phyloP scores from a whole-genome alignment of 139 green algal genomes.

The Trebouxia sp. region DNA sequence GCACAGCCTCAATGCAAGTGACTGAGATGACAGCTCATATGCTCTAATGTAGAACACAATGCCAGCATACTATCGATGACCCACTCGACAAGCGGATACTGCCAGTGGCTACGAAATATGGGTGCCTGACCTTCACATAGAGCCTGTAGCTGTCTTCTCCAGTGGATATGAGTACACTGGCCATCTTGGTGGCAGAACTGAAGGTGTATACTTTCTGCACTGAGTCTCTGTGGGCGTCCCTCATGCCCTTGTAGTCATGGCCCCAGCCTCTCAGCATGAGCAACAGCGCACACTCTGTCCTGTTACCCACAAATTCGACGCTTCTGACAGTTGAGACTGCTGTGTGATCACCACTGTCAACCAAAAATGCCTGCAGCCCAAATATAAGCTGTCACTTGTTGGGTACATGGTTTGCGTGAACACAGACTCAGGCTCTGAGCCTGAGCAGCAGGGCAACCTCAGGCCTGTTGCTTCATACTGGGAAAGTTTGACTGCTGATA shows the following conservation, averaged over 20 bases:
- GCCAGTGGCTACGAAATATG: no score
- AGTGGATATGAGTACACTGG: constrained; percentile 62
- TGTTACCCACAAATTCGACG: constrained; percentile 87
- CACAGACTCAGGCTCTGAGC: no score
- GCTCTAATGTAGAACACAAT: no score
- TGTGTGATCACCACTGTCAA: constrained; percentile 47
- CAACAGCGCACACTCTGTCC: constrained; percentile 94
- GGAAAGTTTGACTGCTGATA: background rate
- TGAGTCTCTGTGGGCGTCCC: constrained; percentile 33
- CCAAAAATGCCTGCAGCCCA: constrained; percentile 73
- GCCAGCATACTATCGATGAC: no score
- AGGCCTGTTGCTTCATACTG: background rate
- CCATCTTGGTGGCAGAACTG: constrained; percentile 89
- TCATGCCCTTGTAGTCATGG: constrained; percentile 33
- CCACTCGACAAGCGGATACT: no score
- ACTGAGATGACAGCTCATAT: no score
- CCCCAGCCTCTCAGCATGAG: constrained; percentile 76
- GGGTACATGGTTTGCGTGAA: no score
- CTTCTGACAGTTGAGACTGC: background rate
- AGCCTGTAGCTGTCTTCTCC: constrained; percentile 62
- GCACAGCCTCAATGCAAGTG: no score
- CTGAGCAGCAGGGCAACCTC: no score
- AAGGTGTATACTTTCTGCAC: constrained; percentile 82
- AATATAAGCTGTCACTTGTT: no score
- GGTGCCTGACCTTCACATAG: constrained; percentile 84